A percentile compares a stretch with the other conserved stretches of the same genome.
phyloP scores from a whole-genome alignment of 2,329 filamentous ascomycete species.

The Claviceps sp. region DNA sequence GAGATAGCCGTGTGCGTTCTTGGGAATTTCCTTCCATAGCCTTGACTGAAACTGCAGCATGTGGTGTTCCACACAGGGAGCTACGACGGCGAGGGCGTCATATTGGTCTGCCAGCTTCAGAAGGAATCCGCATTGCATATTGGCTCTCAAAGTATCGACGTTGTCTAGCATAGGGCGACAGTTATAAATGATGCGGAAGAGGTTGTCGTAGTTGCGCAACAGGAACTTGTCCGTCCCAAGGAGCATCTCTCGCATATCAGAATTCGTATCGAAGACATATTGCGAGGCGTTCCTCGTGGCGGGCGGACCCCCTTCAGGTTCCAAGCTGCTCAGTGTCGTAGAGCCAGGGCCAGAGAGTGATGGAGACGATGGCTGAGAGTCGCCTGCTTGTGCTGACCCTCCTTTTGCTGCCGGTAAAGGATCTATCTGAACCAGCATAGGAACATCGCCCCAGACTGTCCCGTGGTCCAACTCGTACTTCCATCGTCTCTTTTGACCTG shows the following conservation, averaged over 20 bases:
- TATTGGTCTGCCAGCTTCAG: slow-evolving; percentile 24
- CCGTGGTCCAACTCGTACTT: slow-evolving; percentile 78
- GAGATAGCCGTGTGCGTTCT: slow-evolving; percentile 86
- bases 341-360: slow-evolving; percentile 13
- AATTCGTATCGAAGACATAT: no score
- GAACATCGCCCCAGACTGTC: slow-evolving; percentile 37
- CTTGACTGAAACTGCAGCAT: no score
- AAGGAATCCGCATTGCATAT: slow-evolving; percentile 85
- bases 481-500: slow-evolving; percentile 47
- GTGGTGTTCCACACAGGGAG: no score
- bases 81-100: no score
- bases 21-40: slow-evolving; percentile 90
- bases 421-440: no score
- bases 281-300: slow-evolving; percentile 34
- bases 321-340: neutral
- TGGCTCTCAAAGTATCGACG: slow-evolving; percentile 81
- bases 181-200: slow-evolving; percentile 31
- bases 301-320: slow-evolving; percentile 22
- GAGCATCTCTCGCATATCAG: no score
- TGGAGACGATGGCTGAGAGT: no score
- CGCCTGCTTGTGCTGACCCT: no score
- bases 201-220: slow-evolving; percentile 85
- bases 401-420: no score
- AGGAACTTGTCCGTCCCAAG: slow-evolving; percentile 47
- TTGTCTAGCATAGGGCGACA: slow-evolving; percentile 69